Base-by-base conservation (phyloP, 2,329 filamentous ascomycete species). In the Sordariomycetes sp. region DNA sequence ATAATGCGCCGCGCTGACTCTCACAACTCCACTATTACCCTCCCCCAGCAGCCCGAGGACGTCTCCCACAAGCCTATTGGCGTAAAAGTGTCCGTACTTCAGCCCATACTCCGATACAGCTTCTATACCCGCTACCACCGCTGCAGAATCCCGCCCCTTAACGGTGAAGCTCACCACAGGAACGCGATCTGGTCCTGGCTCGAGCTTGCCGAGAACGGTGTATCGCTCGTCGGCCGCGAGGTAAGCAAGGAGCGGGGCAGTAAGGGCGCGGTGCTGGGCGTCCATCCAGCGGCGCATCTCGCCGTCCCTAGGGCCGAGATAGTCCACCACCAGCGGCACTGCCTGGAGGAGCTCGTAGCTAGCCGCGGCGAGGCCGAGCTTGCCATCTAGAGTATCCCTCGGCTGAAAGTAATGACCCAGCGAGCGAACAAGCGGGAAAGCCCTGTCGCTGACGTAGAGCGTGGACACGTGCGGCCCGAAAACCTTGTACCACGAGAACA, bases 401-500 rank as follows among this genome's bases (percentile, higher is more conserved):
- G 76, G 70, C 64, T 88, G 89, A 75, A 90, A 90, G 72, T 80
- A 89, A 66, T 90, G 87, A 0, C 81, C 80, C 0, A 77, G 64
- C 0, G 82, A 80, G 4, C 71, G 71, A 58, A 90, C 73, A 54
- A 77, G 69, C 18, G 77, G 65, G 60, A 87, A 82, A 0, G 82
- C 83, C 0, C 69, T 65, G 4, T 74, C 73, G 25, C 81, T 81
- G 5, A 80, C 86, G 66, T 90, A 93, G 1, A 93, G 73, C 62
- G 86, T 80, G 0, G 87, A 79, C 1, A 91, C 76, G 63, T 92
- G 89, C 1, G 89, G 88, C 0, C 88, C 89, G 66, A 88, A 92
- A 1, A 91, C 82, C 68, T 93, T 93, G 72, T 92, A 92, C 88
- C 88, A 92, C 0, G 79, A 85, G 66, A 92, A 90, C n/a, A 78